These are phyloP conservation scores for Syzygium syzygioides DNA, from an alignment of 441 rosid genomes.

Conservation along the genomic window DNA sequence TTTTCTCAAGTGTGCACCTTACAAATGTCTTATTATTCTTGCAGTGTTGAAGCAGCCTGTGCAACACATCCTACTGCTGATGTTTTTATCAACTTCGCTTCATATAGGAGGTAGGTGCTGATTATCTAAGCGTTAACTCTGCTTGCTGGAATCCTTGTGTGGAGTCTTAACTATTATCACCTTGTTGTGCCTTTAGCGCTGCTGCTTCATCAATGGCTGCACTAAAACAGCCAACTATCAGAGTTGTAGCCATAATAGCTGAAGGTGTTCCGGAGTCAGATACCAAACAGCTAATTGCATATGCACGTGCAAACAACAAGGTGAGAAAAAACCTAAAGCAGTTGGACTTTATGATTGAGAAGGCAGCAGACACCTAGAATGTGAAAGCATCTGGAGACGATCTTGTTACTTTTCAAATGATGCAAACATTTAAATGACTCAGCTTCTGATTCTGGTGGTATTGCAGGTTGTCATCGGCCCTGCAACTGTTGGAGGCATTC, in stretches of 20 bases:
- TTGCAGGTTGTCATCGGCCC: conserved; percentile 94
- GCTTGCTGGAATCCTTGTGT: not conserved
- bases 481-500: conserved; percentile 97
- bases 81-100: conserved; percentile 91
- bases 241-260: conserved; percentile 93
- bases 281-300: conserved; percentile 83
- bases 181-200: conserved; percentile 44
- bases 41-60: conserved; percentile 86
- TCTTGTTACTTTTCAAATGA: not conserved
- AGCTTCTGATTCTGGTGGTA: conserved; percentile 12
- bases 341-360: not conserved
- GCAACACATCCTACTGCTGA: conserved; percentile 94
- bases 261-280: conserved; percentile 98
- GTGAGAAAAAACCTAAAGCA: conserved; percentile 18
- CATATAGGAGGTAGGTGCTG: conserved; percentile 65
- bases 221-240: conserved; percentile 87
- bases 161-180: not conserved
- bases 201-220: conserved; percentile 97
- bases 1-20: not conserved
- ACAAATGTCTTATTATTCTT: conserved; percentile 10
- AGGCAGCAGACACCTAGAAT: not conserved
- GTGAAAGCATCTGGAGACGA: not conserved
- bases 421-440: not conserved
- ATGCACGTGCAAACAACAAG: conserved; percentile 92
- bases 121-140: not conserved